Conservation (phyloP, 352 stramenopile genomes). For the Phytopythium oedochilum region DNA sequence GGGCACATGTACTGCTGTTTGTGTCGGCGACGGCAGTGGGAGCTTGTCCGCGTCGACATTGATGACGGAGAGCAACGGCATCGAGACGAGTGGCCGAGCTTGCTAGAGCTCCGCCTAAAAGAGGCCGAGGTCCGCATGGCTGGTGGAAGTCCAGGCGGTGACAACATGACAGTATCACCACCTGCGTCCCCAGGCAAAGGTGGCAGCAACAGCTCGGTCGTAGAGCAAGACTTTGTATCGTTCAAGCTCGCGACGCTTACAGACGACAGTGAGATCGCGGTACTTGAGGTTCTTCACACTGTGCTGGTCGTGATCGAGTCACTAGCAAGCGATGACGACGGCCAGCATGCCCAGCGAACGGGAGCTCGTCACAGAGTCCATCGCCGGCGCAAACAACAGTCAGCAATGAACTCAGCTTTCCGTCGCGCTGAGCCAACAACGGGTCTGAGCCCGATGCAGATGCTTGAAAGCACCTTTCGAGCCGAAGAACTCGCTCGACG, state of each 20-base stretch:
- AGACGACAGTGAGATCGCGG: slow-evolving; percentile 6
- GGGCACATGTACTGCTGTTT: slow-evolving; percentile 53
- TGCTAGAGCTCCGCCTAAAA: slow-evolving; percentile 33
- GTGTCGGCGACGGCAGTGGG: slow-evolving; percentile 58
- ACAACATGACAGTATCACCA: not conserved
- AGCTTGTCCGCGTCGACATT: slow-evolving; percentile 31
- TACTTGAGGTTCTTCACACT: slow-evolving; percentile 8
- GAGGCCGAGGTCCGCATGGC: slow-evolving; percentile 32
- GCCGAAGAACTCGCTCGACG: not conserved
- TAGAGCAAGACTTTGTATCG: not conserved
- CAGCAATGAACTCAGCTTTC: not conserved
- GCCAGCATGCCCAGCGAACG: not conserved
- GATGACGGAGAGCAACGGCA: slow-evolving; percentile 48
- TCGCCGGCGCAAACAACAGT: not conserved
- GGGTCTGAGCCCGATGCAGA: not conserved
- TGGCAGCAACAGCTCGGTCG: not conserved
- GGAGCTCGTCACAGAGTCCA: not conserved
- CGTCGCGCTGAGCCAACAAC: not conserved
- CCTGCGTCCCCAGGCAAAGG: not conserved
- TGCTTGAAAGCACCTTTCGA: slow-evolving; percentile 38
- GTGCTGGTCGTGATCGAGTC: slow-evolving; percentile 13
- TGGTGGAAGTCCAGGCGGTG: not conserved
- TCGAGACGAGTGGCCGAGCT: slow-evolving; percentile 27
- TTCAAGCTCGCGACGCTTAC: not conserved
- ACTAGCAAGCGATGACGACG: not conserved